Base-by-base conservation (phyloP, 225 moss, liverwort and hornwort species). In the Pleurozium schreberi region DNA sequence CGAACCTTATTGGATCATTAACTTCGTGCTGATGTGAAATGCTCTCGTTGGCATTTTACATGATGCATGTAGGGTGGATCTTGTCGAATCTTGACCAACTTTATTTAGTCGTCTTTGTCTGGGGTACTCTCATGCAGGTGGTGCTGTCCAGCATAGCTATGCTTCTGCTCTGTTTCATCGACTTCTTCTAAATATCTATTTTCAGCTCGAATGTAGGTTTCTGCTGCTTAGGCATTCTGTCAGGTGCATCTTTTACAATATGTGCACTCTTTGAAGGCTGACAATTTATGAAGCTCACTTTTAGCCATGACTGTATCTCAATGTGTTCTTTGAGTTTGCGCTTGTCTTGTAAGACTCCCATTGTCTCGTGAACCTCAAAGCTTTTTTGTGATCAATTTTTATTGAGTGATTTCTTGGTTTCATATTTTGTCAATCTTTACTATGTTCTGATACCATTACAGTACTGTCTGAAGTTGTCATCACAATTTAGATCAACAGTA, bases 1-100 rank as follows among this genome's bases (percentile, higher is more conserved):
- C 77, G 65, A 85, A 55, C 85, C 92, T 67, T 91, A 83, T 87
- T 65, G 42, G 80, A 90, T 88, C 79, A 85, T 88, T 38, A 76
- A 87, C 87, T 90, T 84, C 66, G 88, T 90, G 84, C 73, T 73
- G 85, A 87, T 53, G 75, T 65, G 82, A 80, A 86, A 88, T 73
- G 85, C 82, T 83, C 23, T 57, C 73, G 38, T 81, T 91, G 86
- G 76, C 67, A 78, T 84, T 88, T 40, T 77, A n/a, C 77, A 33
- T n/a, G 74, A 62, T 89, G 68, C 65, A 43, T 86, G 68, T 55
- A 62, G 71, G 61, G 74, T 74, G 83, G 74, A 80, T 17, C 33
- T 85, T 73, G 58, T 84, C 58, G 65, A 88, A 64, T n/a, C 84
- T 84, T 85, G 84, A 93, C 62, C 61, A 75, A 71, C 77, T 85